phyloP scores from a whole-genome alignment of 345 rosid species.

The Eucalyptus guilfoylei region DNA sequence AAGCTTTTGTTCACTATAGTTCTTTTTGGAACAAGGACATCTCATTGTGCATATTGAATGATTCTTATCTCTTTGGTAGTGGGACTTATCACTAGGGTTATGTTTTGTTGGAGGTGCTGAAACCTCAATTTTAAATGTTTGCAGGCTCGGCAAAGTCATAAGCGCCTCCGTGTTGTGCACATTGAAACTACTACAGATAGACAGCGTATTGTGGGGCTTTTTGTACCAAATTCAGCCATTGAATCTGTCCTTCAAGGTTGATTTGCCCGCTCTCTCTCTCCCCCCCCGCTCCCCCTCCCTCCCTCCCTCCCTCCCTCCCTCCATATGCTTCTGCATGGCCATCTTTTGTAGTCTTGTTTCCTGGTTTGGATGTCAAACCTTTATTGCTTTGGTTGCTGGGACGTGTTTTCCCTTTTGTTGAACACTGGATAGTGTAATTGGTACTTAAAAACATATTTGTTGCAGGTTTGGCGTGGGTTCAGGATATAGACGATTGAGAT shows the following conservation, averaged over 20 bases:
- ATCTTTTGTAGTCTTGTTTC: neutral
- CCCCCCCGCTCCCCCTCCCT: neutral
- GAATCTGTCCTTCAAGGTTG: slow-evolving; percentile 87
- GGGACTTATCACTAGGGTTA: neutral
- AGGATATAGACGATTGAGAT: slow-evolving; percentile 66
- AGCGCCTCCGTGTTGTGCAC: slow-evolving; percentile 79
- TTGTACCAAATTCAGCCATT: slow-evolving; percentile 86
- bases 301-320: neutral
- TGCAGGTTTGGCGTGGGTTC: slow-evolving; percentile 95
- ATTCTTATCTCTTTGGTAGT: neutral
- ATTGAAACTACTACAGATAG: slow-evolving; percentile 75
- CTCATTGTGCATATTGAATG: neutral
- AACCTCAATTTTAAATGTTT: neutral
- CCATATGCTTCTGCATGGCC: neutral
- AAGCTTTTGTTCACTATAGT: neutral
- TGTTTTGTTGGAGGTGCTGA: neutral
- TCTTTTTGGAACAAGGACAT: neutral
- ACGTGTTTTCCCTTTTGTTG: neutral
- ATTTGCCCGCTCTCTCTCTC: neutral
- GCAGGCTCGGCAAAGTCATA: slow-evolving; percentile 87
- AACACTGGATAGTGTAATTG: neutral
- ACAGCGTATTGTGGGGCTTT: slow-evolving; percentile 79
- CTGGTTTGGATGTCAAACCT: neutral
- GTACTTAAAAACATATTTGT: neutral
- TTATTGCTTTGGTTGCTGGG: neutral